Evolutionary conservation across 306 rosid genomes (phyloP), one percentile per base, ranked within the genome.

Genomic region (Oemleria cerasiformis): DNA sequence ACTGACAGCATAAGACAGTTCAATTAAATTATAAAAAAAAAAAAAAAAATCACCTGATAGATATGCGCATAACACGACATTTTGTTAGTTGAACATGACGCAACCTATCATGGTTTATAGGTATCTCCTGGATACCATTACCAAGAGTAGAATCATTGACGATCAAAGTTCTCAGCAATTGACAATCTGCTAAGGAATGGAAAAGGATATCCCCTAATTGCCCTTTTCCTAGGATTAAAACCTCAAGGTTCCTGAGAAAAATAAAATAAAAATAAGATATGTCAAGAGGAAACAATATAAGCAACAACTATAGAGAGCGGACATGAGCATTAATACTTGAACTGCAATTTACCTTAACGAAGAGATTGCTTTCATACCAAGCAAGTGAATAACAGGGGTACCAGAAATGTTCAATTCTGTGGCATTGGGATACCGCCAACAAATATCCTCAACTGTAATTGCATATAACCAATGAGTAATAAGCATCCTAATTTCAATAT

Each of bases 381-480:
- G 92, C 73, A 75, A 66, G 70, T 83, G 87, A 56, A 89, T 81
- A 42, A 85, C 19, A 74, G 87, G 88, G 68, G 76, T 78, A 64
- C 96, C 96, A 68, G 92, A 86, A 72, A 95, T 79, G 76, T 88
- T 91, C 80, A 95, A 81, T 66, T 87, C 92, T 55, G 96, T 89
- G 39, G 97, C 99, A 84, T 89, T 95, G 13, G 99, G 99, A 85
- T 95, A 95, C 54, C 97, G 91, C 75, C 86, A 83, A 81, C 99
- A 91, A 90, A 95, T 86, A 82, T 91, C 93, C 81, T 88, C 99
- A 80, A 95, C 99, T 95, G 88, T 63, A 83, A 67, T 77, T 55
- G 42, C 58, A 82, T 23, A 58, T 15, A 16, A 8, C 7, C 15
- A 79, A 72, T 57, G 58, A 68, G 30, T 50, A 74, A 76, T 84